Evolutionary conservation across 2,329 filamentous ascomycete species (phyloP).

Genomic region (Pyrenophora tritici-repentis): DNA sequence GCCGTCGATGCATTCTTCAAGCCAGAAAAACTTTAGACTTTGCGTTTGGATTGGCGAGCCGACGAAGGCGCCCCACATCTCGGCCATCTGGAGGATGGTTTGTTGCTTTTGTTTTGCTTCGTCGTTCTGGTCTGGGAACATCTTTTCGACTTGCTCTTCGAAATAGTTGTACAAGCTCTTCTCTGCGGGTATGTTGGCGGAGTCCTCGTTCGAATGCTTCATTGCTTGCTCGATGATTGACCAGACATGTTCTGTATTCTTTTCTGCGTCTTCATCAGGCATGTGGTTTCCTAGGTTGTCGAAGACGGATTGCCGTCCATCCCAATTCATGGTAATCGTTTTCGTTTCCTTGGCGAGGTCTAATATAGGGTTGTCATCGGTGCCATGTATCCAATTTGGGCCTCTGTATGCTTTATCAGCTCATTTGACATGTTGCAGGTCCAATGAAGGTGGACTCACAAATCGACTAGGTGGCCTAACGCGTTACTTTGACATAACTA

Average conservation of each 20-base stretch:
- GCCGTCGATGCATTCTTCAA: slow-evolving; percentile 78
- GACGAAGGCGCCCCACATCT: slow-evolving; percentile 73
- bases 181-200: slow-evolving; percentile 56
- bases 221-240: slow-evolving; percentile 70
- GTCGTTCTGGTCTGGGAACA: slow-evolving; percentile 45
- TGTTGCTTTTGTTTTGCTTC: slow-evolving; percentile 54
- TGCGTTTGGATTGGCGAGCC: slow-evolving; percentile 68
- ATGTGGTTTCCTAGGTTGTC: slow-evolving; percentile 62
- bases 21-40: slow-evolving; percentile 76
- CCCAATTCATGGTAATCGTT: slow-evolving; percentile 59
- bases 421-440: not conserved
- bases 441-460: slow-evolving; percentile 51
- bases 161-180: slow-evolving; percentile 65
- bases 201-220: slow-evolving; percentile 64
- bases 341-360: slow-evolving; percentile 67
- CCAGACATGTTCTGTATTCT: slow-evolving; percentile 64
- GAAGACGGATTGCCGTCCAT: slow-evolving; percentile 61
- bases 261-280: slow-evolving; percentile 44
- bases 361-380: slow-evolving; percentile 70
- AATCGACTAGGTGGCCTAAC: slow-evolving; percentile 59
- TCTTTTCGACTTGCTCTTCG: slow-evolving; percentile 53
- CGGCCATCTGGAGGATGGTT: slow-evolving; percentile 59
- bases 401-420: slow-evolving; percentile 52
- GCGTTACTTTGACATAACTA: slow-evolving; percentile 57
- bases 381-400: slow-evolving; percentile 83